Conservation (phyloP, 768 basidiomycete genomes). For the Leccinum subgranulosum region DNA sequence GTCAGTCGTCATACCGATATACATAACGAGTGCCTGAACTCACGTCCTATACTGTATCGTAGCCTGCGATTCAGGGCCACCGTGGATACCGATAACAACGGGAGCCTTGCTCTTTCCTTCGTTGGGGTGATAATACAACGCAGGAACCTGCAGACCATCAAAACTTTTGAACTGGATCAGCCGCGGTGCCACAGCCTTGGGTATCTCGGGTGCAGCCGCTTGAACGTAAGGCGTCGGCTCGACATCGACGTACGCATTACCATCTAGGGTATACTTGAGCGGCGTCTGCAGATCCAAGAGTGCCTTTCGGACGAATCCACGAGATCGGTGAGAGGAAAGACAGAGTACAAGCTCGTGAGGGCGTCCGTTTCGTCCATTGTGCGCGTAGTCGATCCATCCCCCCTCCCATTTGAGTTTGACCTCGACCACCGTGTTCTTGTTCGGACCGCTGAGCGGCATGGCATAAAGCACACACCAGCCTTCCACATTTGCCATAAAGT, state of each 20-base stretch:
- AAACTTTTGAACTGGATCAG: slow-evolving; percentile 40
- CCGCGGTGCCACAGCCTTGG: slow-evolving; percentile 29
- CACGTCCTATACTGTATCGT: slow-evolving; percentile 34
- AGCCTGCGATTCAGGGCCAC: slow-evolving; percentile 38
- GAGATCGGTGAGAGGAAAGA: slow-evolving; percentile 32
- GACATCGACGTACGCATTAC: slow-evolving; percentile 27
- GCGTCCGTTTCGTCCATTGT: slow-evolving; percentile 33
- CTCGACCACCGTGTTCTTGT: slow-evolving; percentile 31
- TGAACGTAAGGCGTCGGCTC: slow-evolving; percentile 31
- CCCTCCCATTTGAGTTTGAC: slow-evolving; percentile 30
- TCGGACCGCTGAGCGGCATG: slow-evolving; percentile 29
- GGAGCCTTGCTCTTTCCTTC: slow-evolving; percentile 28
- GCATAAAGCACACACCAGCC: slow-evolving; percentile 34
- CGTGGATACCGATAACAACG: slow-evolving; percentile 38
- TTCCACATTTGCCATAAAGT: slow-evolving; percentile 39
- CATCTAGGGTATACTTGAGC: slow-evolving; percentile 19
- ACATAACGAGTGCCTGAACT: slow-evolving; percentile 3
- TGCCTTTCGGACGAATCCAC: slow-evolving; percentile 25
- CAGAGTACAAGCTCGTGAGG: slow-evolving; percentile 33
- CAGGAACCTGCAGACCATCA: slow-evolving; percentile 39
- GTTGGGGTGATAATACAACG: slow-evolving; percentile 41
- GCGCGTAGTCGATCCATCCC: slow-evolving; percentile 28
- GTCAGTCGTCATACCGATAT: background rate
- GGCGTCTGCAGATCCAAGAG: slow-evolving; percentile 28
- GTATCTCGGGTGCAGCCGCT: slow-evolving; percentile 29